Evolutionary conservation across 1,139 yeast species (phyloP), one percentile per base, ranked within the genome.

Genomic region (Cylindricascospora bacillispora): DNA sequence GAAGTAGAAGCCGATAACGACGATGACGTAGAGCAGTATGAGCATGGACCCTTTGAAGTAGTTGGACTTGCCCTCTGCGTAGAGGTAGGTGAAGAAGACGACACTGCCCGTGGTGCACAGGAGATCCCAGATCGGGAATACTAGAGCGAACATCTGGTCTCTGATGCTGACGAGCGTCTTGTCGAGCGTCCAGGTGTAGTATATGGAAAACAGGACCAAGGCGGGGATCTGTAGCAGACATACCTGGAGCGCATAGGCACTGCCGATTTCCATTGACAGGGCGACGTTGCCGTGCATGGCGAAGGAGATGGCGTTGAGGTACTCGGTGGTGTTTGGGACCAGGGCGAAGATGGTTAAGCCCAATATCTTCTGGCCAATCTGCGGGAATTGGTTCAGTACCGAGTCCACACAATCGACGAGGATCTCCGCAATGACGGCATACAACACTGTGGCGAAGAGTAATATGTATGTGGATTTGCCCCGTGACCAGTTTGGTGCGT

Each of bases 191-290:
- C 46, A 38, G 4, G 51, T 46, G 36, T 48, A 51, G 26, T 54
- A 63, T 21, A 81, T 69, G 1, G 95, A 79, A 48, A 71, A 85
- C 11, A 86, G 54, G 3, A 85, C 93, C 47, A 89, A 66, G 4
- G 93, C 76, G 0, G 99, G 99, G 28, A 89, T 82, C 54, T 89
- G 99, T 39, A 89, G 65, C 33, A 89, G 62, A 41, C 94, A 92
- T n/a, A 89, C 99, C 54, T 89, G 99, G 37, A 89, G 63, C 0
- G 95, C 98, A 52, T 89, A 89, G 0, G 98, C 98, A 41, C 93
- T 78, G 39, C 99, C 98, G 54, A 89, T 89, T 54, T 89, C 99
- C 95, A 89, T 82, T 2, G 92, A 79, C 29, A 89, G 63, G 0
- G 98, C 95, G 35, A 92, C 94, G 43, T 89, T 89, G 2, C 98